A percentile compares a stretch with the other conserved stretches of the same genome.
phyloP scores from a whole-genome alignment of 495 filamentous ascomycete species.

The Penicillium roqueforti region DNA sequence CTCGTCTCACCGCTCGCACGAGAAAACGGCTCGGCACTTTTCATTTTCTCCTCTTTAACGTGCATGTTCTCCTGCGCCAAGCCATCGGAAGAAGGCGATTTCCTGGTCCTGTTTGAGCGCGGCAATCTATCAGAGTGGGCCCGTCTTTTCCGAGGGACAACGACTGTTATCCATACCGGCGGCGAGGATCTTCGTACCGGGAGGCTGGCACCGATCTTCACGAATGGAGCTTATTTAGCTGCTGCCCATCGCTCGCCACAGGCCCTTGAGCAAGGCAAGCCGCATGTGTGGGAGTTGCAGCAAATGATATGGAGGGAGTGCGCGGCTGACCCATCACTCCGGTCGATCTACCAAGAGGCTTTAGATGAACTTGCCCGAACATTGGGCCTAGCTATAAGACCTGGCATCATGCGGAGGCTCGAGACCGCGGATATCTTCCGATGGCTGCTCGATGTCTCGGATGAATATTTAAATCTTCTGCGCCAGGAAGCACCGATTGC shows the following conservation, averaged over 20 bases:
- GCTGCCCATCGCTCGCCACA: conserved; percentile 4
- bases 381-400: conserved; percentile 8
- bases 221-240: not conserved
- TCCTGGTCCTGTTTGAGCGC: conserved; percentile 35
- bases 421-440: conserved; percentile 22
- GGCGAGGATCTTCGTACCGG: conserved; percentile 7
- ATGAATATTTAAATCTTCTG: conserved; percentile 25
- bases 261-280: conserved; percentile 10
- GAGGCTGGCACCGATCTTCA: conserved; percentile 12
- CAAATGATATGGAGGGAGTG: conserved; percentile 7
- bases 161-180: conserved; percentile 27
- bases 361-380: conserved; percentile 11
- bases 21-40: conserved; percentile 32
- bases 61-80: conserved; percentile 23
- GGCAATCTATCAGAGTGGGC: conserved; percentile 40
- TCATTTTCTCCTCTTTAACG: conserved; percentile 35
- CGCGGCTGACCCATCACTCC: not conserved
- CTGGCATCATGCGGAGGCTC: conserved; percentile 5
- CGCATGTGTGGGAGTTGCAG: conserved; percentile 14
- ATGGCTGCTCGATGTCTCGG: conserved; percentile 22
- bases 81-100: conserved; percentile 11
- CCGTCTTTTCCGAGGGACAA: conserved; percentile 35
- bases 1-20: conserved; percentile 21
- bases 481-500: conserved; percentile 19
- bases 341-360: conserved; percentile 8